A percentile compares a stretch with the other conserved stretches of the same genome.
These are phyloP conservation scores for Globisporangium ultimum DNA, from an alignment of 352 stramenopile species.

Conservation along the genomic window DNA sequence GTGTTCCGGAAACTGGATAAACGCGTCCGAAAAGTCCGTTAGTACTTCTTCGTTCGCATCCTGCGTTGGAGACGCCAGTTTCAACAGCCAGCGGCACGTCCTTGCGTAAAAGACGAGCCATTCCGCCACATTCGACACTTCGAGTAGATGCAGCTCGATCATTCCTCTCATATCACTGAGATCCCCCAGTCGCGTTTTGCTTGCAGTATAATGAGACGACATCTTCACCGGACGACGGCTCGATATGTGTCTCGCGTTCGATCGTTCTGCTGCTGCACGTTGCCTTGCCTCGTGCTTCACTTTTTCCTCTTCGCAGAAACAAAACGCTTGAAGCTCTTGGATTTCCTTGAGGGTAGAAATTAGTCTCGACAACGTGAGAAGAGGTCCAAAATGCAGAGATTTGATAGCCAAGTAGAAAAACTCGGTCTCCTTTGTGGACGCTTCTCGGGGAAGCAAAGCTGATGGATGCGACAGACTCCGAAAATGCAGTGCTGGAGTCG, in stretches of 20 bases:
- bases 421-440: slow-evolving; percentile 50
- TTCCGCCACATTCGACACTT: slow-evolving; percentile 42
- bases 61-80: slow-evolving; percentile 28
- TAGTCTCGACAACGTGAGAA: slow-evolving; percentile 53
- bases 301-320: slow-evolving; percentile 52
- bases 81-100: slow-evolving; percentile 54
- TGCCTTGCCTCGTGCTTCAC: slow-evolving; percentile 32
- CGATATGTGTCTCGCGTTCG: slow-evolving; percentile 7
- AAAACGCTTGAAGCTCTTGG: slow-evolving; percentile 62
- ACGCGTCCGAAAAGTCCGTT: slow-evolving; percentile 38
- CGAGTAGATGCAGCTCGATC: slow-evolving; percentile 57
- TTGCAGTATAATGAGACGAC: slow-evolving; percentile 58
- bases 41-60: slow-evolving; percentile 42
- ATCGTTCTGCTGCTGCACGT: slow-evolving; percentile 5
- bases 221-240: slow-evolving; percentile 30
- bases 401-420: slow-evolving; percentile 66
- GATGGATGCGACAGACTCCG: slow-evolving; percentile 42
- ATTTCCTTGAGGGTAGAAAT: slow-evolving; percentile 54
- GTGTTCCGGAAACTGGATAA: slow-evolving; percentile 61
- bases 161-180: slow-evolving; percentile 43
- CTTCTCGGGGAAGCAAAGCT: slow-evolving; percentile 51
- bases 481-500: slow-evolving; percentile 26
- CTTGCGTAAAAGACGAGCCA: slow-evolving; percentile 60
- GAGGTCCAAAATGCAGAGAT: slow-evolving; percentile 58
- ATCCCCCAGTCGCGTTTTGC: slow-evolving; percentile 49